These are phyloP conservation scores for Grosmannia serpens DNA, from an alignment of 2,329 filamentous ascomycete genomes.

Conservation along the genomic window DNA sequence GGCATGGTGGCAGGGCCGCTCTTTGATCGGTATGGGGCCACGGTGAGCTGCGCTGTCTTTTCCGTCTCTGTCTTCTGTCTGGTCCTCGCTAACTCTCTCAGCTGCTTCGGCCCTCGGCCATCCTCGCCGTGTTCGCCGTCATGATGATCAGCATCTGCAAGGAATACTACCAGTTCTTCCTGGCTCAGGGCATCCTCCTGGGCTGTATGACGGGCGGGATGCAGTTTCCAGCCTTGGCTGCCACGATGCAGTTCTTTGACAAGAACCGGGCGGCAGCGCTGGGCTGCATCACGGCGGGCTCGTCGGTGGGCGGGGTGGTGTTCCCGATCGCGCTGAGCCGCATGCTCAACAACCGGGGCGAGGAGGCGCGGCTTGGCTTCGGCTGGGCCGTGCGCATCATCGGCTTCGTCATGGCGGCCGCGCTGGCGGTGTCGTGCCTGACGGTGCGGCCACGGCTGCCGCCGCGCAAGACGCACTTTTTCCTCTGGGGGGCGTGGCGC, in stretches of 20 bases:
- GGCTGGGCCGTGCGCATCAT: conserved; percentile 26
- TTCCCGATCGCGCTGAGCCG: conserved; percentile 41
- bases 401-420: conserved; percentile 28
- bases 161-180: conserved; percentile 28
- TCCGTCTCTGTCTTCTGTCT: conserved; percentile 11
- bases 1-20: conserved; percentile 20
- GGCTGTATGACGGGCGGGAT: conserved; percentile 23
- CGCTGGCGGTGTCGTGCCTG: conserved; percentile 23
- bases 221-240: conserved; percentile 24
- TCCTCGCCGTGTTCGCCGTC: conserved; percentile 31
- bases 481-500: conserved; percentile 33
- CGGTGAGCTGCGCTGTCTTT: conserved; percentile 22
- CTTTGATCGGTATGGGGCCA: conserved; percentile 26
- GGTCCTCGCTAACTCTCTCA: conserved; percentile 12
- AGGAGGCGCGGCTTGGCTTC: conserved; percentile 13
- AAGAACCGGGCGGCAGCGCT: conserved; percentile 25
- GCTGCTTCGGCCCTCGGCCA: conserved; percentile 40
- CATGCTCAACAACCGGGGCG: conserved; percentile 31
- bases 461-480: conserved; percentile 17
- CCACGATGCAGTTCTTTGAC: conserved; percentile 26
- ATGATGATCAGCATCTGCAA: conserved; percentile 28
- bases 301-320: conserved; percentile 32
- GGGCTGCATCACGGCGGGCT: conserved; percentile 25
- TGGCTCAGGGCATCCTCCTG: conserved; percentile 26
- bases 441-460: conserved; percentile 34